Percentiles rank a stretch among this genome's conserved stretches.
Conservation (phyloP, 1,284 basidiomycete genomes). For the Lentinula novae-zelandiae region DNA sequence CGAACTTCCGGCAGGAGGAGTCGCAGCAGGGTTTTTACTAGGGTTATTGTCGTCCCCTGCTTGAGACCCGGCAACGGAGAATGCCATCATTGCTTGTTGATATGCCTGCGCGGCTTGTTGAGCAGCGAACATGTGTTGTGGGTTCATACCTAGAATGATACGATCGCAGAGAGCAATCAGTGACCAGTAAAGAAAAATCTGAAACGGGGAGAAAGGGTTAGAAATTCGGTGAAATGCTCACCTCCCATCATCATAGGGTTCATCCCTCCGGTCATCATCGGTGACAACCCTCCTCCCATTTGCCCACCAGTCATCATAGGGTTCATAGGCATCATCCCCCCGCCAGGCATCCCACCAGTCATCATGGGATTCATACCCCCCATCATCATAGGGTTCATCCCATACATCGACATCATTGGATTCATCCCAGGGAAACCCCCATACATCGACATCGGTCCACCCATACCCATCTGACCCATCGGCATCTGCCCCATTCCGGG, state of each 20-base stretch:
- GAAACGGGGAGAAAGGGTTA: too few relatives aligned
- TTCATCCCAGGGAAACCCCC: constrained; percentile 36
- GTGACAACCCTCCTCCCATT: neutral
- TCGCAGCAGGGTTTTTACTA: neutral
- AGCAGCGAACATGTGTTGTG: constrained; percentile 82
- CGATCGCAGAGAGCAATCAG: too few relatives aligned
- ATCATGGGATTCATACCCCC: constrained; percentile 41
- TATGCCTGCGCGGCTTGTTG: constrained; percentile 88
- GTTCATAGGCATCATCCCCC: constrained; percentile 22
- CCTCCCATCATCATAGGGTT: constrained; percentile 57
- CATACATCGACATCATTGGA: constrained; percentile 46
- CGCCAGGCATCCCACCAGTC: constrained; percentile 1
- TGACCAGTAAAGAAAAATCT: too few relatives aligned
- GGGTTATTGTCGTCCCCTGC: constrained; percentile 47
- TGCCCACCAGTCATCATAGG: constrained; percentile 40
- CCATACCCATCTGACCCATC: constrained; percentile 21
- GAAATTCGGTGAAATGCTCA: constrained; percentile 21
- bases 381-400: constrained; percentile 52
- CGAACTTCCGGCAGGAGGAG: too few relatives aligned
- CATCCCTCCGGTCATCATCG: constrained; percentile 44
- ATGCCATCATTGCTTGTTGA: constrained; percentile 87
- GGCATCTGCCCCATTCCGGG: constrained; percentile 40
- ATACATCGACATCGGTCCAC: constrained; percentile 36
- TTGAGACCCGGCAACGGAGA: constrained; percentile 76
- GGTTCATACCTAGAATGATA: constrained; percentile 35